Evolutionary conservation across 352 stramenopile genomes (phyloP), one percentile per base, ranked within the genome.

Genomic region (Pythium monospermum): DNA sequence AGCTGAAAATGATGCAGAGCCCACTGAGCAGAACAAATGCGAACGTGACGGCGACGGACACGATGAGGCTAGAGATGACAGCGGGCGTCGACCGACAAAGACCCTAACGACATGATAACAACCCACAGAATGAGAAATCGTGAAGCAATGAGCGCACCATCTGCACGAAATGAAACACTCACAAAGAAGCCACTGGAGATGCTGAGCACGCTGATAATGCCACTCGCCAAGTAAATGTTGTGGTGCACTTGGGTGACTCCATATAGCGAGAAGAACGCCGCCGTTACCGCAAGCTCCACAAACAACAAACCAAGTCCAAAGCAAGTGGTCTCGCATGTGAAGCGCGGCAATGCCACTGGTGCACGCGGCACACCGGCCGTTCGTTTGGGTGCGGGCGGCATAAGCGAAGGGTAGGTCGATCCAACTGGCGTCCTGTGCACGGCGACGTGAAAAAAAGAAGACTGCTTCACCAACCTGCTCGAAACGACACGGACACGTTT

Each of bases 1-100:
- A 57, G 22, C 57, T 58, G 40, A 76, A 85, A 39, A 91, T 53
- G 36, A 86, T 57, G 46, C 75, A 86, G 12, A 91, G 44, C 0
- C 76, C 76, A 26, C 75, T 73, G 7, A 85, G 66, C 15, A 87
- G 36, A 6, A 74, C 56, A 44, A 65, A 76, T 5, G 56, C 62
- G 44, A 85, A 85, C 28, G 64, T 61, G n/a, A 64, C 61, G 8
- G 62, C 71, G 49, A 85, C 64, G 1, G 67, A 50, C 10, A 83
- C 25, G 50, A 86, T 83, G 19, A 87, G 66, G 39, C 73, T 86
- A n/a, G 53, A 35, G 3, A 87, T 59, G 23, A 70, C 53, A 5
- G 71, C 53, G 7, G 80, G 73, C 4, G 76, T 88, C 6, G 73
- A 78, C 22, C 66, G 69, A 39, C 69, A 71, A 6, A 75, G 32